Percentiles rank a stretch among this genome's conserved stretches.
phyloP scores from a whole-genome alignment of 176 grass and related monocot genomes.

The Carex littledalei region DNA sequence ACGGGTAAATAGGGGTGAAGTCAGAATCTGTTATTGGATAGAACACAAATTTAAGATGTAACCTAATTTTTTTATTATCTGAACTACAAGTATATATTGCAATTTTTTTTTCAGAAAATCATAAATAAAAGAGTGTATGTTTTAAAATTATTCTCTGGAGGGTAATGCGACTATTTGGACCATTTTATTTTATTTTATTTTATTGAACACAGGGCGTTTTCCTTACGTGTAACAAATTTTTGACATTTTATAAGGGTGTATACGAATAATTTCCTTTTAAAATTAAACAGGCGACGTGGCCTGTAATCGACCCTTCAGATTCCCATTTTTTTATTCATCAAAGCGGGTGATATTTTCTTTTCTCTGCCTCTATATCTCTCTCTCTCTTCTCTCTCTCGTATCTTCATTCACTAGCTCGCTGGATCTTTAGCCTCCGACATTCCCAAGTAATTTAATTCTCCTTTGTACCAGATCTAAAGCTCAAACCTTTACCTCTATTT shows the following conservation, averaged over 20 bases:
- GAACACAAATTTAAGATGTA: too few species aligned
- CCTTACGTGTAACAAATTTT: background rate
- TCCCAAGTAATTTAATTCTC: background rate
- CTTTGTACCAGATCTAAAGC: conserved; percentile 1
- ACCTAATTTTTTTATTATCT: too few species aligned
- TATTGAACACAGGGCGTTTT: background rate
- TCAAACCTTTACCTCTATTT: background rate
- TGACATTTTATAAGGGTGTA: background rate
- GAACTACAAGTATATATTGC: too few species aligned
- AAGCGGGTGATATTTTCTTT: background rate
- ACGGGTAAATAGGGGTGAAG: too few species aligned
- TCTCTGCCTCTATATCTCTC: background rate
- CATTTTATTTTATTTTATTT: background rate
- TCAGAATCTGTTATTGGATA: too few species aligned
- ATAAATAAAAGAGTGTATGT: too few species aligned
- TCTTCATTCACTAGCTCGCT: background rate
- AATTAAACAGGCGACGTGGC: background rate
- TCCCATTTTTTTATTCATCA: background rate
- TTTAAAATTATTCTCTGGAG: too few species aligned
- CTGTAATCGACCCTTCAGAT: background rate
- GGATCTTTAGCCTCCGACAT: background rate
- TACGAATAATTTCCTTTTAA: background rate
- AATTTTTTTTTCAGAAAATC: too few species aligned
- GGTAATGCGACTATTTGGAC: too few species aligned
- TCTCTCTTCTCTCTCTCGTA: background rate